Evolutionary conservation across 2,329 filamentous ascomycete species (phyloP).

Genomic region (Helminthosporium solani): DNA sequence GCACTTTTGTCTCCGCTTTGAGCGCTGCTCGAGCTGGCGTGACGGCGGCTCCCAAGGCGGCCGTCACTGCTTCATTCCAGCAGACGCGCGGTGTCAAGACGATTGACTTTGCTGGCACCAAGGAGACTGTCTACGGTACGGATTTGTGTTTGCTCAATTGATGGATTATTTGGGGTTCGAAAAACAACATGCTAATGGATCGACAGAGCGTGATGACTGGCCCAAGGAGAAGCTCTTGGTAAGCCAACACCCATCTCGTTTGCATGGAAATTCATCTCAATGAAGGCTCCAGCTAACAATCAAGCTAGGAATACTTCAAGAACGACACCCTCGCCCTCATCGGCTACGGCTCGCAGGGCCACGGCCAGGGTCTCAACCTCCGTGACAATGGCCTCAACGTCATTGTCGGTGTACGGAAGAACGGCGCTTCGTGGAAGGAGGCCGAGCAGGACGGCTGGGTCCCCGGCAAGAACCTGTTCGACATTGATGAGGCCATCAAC

Average conservation of each 20-base stretch:
- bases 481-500: conserved; percentile 92
- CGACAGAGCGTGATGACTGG: conserved; percentile 93
- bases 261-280: conserved; percentile 11
- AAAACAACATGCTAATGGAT: conserved; percentile 5
- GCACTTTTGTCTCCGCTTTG: conserved; percentile 60
- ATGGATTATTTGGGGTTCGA: neutral
- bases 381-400: conserved; percentile 99
- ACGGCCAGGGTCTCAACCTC: conserved; percentile 99
- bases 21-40: conserved; percentile 50
- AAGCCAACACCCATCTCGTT: conserved; percentile 49
- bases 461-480: conserved; percentile 97
- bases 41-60: conserved; percentile 49
- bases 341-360: conserved; percentile 96
- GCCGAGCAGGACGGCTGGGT: conserved; percentile 97
- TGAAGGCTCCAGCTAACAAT: conserved; percentile 27
- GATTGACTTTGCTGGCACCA: conserved; percentile 94
- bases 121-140: conserved; percentile 92
- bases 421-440: conserved; percentile 98
- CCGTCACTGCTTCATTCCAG: conserved; percentile 57
- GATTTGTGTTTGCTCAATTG: conserved; percentile 14
- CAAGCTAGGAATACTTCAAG: conserved; percentile 91
- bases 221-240: conserved; percentile 96
- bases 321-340: conserved; percentile 98
- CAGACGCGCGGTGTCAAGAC: conserved; percentile 90
- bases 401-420: conserved; percentile 97